phyloP scores from a whole-genome alignment of 495 filamentous ascomycete genomes.

The Bacidia gigantensis region DNA sequence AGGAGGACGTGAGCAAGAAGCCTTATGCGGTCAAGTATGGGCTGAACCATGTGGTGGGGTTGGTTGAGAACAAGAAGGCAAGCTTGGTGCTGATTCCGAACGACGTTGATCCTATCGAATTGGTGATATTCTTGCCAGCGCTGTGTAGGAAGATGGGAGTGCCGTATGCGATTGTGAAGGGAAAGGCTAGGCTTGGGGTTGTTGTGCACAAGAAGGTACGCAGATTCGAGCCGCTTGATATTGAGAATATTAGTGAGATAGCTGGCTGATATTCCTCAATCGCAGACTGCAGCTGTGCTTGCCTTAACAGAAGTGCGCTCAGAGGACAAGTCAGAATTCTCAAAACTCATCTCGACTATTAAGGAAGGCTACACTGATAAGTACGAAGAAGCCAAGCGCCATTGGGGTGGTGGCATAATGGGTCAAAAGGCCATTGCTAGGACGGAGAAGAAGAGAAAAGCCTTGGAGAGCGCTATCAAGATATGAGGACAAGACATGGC shows the following conservation, averaged over 20 bases:
- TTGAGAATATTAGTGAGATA: neutral
- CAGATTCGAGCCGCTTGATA: neutral
- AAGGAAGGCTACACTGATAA: conserved; percentile 98
- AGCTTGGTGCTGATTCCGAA: conserved; percentile 94
- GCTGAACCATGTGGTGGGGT: conserved; percentile 98
- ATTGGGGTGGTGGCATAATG: conserved; percentile 99
- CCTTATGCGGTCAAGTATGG: conserved; percentile 98
- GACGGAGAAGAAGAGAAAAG: conserved; percentile 94
- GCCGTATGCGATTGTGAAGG: conserved; percentile 98
- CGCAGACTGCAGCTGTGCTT: conserved; percentile 94
- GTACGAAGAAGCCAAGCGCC: conserved; percentile 79
- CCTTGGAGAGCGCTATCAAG: conserved; percentile 83
- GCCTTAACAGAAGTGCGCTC: conserved; percentile 90
- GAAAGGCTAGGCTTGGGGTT: conserved; percentile 96
- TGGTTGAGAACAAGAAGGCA: conserved; percentile 99
- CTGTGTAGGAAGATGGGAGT: conserved; percentile 99
- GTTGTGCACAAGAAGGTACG: conserved; percentile 98
- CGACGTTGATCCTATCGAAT: conserved; percentile 98
- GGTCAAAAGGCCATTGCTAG: conserved; percentile 88
- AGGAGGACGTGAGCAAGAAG: conserved; percentile 99
- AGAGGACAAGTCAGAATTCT: conserved; percentile 94
- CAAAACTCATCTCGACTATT: conserved; percentile 88
- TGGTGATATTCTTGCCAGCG: conserved; percentile 97
- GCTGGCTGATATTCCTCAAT: no score
- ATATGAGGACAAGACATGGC: conserved; percentile 37